Evolutionary conservation across 2,329 filamentous ascomycete genomes (phyloP).

Genomic region (Pezicula neosporulosa): DNA sequence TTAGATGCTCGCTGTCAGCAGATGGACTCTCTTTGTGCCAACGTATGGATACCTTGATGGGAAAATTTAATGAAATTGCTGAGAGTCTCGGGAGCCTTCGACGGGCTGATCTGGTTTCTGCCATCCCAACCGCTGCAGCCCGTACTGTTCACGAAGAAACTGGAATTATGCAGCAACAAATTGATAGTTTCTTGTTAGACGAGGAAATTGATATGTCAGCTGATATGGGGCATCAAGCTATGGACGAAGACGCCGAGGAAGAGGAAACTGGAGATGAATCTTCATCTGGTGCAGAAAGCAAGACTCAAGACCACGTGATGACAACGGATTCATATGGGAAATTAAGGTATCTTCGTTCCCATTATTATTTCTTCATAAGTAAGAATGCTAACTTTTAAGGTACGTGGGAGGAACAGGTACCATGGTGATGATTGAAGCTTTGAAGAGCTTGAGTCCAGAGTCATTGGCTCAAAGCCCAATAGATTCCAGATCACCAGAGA

Average conservation of each 20-base stretch:
- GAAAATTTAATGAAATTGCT: neutral
- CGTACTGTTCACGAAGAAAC: neutral
- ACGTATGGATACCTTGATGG: neutral
- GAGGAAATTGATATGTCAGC: neutral
- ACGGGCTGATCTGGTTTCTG: neutral
- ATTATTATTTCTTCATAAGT: too few relatives aligned
- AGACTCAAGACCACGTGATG: conserved; percentile 1
- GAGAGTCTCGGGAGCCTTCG: neutral
- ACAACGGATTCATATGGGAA: conserved; percentile 4
- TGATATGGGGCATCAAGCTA: neutral
- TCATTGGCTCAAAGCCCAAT: neutral
- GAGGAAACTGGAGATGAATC: neutral
- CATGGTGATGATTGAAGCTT: conserved; percentile 25
- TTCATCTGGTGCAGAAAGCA: neutral
- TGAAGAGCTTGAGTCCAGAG: conserved; percentile 15
- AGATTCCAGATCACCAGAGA: neutral
- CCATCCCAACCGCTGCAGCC: neutral
- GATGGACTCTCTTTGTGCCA: neutral
- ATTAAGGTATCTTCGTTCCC: neutral
- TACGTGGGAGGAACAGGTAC: conserved; percentile 17
- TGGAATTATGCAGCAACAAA: neutral
- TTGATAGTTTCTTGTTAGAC: neutral
- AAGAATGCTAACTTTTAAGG: neutral
- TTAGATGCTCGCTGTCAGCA: conserved; percentile 1
- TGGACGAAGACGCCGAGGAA: neutral